phyloP scores from a whole-genome alignment of 148 eudicot genomes.

The Linanthus parryae region DNA sequence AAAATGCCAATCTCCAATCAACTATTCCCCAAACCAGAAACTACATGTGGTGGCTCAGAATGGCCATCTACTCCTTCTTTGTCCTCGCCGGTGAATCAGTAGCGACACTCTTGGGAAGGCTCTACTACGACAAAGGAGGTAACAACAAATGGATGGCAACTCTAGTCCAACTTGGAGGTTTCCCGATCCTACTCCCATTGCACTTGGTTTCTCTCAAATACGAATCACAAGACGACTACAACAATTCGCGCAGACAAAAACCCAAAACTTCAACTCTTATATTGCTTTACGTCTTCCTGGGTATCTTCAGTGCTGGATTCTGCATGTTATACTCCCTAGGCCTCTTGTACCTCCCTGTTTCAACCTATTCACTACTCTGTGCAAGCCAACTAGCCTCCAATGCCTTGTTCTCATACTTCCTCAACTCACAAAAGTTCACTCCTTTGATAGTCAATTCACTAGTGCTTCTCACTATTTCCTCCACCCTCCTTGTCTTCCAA shows the following conservation, averaged over 20 bases:
- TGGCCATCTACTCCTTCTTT: slow-evolving; percentile 21
- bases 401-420: slow-evolving; percentile 44
- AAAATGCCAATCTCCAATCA: slow-evolving; percentile 2
- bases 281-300: slow-evolving; percentile 22
- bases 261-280: slow-evolving; percentile 15
- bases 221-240: neutral
- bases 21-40: neutral
- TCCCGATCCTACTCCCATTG: slow-evolving; percentile 43
- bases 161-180: slow-evolving; percentile 25
- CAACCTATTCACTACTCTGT: slow-evolving; percentile 50
- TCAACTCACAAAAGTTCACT: slow-evolving; percentile 54
- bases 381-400: slow-evolving; percentile 60
- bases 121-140: slow-evolving; percentile 45
- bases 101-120: slow-evolving; percentile 32
- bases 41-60: slow-evolving; percentile 28
- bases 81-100: slow-evolving; percentile 34
- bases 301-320: slow-evolving; percentile 31
- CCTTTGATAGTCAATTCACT: slow-evolving; percentile 56
- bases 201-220: slow-evolving; percentile 18
- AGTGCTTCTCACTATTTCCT: slow-evolving; percentile 50
- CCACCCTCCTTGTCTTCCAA: slow-evolving; percentile 40
- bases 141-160: slow-evolving; percentile 36
- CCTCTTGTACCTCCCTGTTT: slow-evolving; percentile 48
- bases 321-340: slow-evolving; percentile 49
- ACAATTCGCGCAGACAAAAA: neutral